These are phyloP conservation scores for Lentinula edodes DNA, from an alignment of 768 basidiomycete species.

Conservation along the genomic window DNA sequence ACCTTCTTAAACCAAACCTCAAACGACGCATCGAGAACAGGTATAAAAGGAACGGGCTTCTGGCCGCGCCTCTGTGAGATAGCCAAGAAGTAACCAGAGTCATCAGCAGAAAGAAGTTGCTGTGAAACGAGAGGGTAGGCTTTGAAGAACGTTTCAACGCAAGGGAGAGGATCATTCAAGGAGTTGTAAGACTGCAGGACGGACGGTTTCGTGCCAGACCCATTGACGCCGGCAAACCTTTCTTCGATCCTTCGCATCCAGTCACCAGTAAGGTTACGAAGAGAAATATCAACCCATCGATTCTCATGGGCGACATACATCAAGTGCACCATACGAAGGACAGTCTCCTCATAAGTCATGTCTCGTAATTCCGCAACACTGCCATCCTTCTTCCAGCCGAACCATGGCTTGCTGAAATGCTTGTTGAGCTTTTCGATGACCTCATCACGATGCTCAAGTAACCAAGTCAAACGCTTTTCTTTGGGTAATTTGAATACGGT, in stretches of 20 bases:
- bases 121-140: slow-evolving; percentile 75
- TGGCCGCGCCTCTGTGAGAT: slow-evolving; percentile 95
- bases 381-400: slow-evolving; percentile 89
- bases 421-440: slow-evolving; percentile 89
- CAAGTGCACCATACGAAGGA: slow-evolving; percentile 83
- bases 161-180: slow-evolving; percentile 76
- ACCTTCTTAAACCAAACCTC: slow-evolving; percentile 99
- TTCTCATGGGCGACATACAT: slow-evolving; percentile 92
- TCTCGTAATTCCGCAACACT: slow-evolving; percentile 84
- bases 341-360: slow-evolving; percentile 98
- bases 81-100: slow-evolving; percentile 92
- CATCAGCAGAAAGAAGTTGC: slow-evolving; percentile 89
- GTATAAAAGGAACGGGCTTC: slow-evolving; percentile 98
- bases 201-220: slow-evolving; percentile 70
- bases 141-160: slow-evolving; percentile 80
- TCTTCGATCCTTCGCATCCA: slow-evolving; percentile 96
- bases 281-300: slow-evolving; percentile 89
- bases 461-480: slow-evolving; percentile 91
- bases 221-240: slow-evolving; percentile 88
- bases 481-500: slow-evolving; percentile 92
- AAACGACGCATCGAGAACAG: slow-evolving; percentile 86
- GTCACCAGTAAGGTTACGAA: slow-evolving; percentile 93
- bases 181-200: slow-evolving; percentile 77
- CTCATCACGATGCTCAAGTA: slow-evolving; percentile 81
- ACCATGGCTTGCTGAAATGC: slow-evolving; percentile 97